Conservation (phyloP, 2,329 filamentous ascomycete species). For the Fusarium neocosmosporiellum region DNA sequence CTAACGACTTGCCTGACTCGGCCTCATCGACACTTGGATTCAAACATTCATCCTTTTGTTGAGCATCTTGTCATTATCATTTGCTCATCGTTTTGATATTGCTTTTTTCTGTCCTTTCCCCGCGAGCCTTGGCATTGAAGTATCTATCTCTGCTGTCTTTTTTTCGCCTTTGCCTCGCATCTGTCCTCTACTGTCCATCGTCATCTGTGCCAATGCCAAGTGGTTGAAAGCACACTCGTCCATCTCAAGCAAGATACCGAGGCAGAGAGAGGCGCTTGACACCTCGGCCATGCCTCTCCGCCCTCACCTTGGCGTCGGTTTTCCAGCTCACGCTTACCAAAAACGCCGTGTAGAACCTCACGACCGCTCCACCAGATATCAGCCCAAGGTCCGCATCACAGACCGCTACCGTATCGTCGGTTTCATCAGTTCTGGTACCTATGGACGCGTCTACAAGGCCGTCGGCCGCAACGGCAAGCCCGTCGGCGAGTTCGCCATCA, state of each 20-base stretch:
- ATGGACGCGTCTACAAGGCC: constrained; percentile 98
- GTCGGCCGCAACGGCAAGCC: constrained; percentile 66
- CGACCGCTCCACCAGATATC: constrained; percentile 67
- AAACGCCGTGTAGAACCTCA: constrained; percentile 59
- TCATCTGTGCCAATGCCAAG: constrained; percentile 35
- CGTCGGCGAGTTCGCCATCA: constrained; percentile 92
- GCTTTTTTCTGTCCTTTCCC: background rate
- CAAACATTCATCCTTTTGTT: constrained; percentile 1
- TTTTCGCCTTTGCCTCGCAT: background rate
- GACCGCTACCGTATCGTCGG: constrained; percentile 97
- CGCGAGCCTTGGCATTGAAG: background rate
- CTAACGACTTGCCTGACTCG: constrained; percentile 25
- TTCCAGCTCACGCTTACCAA: constrained; percentile 48
- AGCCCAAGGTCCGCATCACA: constrained; percentile 86
- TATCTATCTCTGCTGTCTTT: background rate
- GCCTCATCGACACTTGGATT: constrained; percentile 11
- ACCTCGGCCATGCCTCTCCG: constrained; percentile 48
- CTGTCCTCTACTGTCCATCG: constrained; percentile 1
- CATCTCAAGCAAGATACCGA: background rate
- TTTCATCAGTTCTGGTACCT: constrained; percentile 98
- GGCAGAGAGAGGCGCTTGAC: background rate
- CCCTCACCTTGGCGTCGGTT: constrained; percentile 45
- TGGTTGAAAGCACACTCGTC: constrained; percentile 17
- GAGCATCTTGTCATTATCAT: constrained; percentile 21
- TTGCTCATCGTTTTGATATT: background rate